These are phyloP conservation scores for Leucocoprinus sp. DNA, from an alignment of 768 basidiomycete species.

Conservation along the genomic window DNA sequence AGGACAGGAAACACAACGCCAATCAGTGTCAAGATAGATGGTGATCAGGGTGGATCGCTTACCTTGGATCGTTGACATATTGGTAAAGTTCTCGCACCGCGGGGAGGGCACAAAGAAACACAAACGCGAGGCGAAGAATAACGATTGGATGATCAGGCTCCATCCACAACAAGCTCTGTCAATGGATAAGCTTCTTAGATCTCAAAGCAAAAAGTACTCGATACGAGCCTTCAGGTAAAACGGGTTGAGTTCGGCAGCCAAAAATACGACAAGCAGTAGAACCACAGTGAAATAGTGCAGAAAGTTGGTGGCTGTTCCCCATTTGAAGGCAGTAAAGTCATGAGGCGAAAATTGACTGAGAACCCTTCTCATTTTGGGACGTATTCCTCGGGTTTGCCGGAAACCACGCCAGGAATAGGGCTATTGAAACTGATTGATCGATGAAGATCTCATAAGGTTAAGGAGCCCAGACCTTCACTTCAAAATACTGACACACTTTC, in stretches of 20 bases:
- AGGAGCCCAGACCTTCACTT: conserved; percentile 63
- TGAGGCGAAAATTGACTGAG: conserved; percentile 81
- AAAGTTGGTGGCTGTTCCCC: conserved; percentile 74
- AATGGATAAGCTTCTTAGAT: conserved; percentile 3
- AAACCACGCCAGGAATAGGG: conserved; percentile 83
- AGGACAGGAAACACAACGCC: not conserved
- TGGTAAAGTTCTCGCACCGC: conserved; percentile 80
- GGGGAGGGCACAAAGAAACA: conserved; percentile 83
- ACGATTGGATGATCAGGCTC: conserved; percentile 85
- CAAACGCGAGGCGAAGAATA: conserved; percentile 59
- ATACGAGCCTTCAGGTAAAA: conserved; percentile 75
- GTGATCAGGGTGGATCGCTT: conserved; percentile 13
- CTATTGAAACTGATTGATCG: conserved; percentile 27
- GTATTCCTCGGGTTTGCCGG: conserved; percentile 66
- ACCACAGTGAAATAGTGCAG: conserved; percentile 71
- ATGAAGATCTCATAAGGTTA: conserved; percentile 8
- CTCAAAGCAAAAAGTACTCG: not conserved
- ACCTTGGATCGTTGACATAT: conserved; percentile 80
- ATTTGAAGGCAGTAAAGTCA: conserved; percentile 83
- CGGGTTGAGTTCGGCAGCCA: conserved; percentile 80
- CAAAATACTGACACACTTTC: conserved; percentile 81
- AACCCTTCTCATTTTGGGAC: conserved; percentile 73
- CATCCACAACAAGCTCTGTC: conserved; percentile 67
- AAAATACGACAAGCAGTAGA: conserved; percentile 64
- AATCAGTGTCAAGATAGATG: not conserved